Evolutionary conservation across 176 grass and related monocot species (phyloP).

Genomic region (Coix lacrymajobi): DNA sequence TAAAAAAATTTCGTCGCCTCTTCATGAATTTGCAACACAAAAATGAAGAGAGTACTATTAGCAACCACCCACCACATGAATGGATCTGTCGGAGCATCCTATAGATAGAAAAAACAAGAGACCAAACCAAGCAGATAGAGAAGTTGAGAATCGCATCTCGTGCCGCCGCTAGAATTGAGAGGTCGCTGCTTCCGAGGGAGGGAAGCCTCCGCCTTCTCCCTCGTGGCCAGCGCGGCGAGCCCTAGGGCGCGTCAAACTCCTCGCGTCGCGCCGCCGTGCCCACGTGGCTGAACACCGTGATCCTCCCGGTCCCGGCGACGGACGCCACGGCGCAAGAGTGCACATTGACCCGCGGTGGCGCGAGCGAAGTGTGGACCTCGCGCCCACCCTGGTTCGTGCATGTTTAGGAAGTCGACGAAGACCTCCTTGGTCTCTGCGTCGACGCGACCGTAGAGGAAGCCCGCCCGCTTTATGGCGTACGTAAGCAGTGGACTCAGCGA

Average conservation of each 20-base stretch:
- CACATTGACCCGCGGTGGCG: too few species aligned
- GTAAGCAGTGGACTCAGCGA: conserved; percentile 67
- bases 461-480: conserved; percentile 78
- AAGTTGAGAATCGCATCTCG: too few species aligned
- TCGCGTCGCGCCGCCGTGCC: conserved; percentile 57
- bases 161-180: too few species aligned
- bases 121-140: too few species aligned
- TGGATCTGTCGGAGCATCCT: background rate
- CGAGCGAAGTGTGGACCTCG: too few species aligned
- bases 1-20: conserved; percentile 90
- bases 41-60: background rate
- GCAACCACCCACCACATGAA: background rate
- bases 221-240: conserved; percentile 44
- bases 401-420: conserved; percentile 76
- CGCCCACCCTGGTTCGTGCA: too few species aligned
- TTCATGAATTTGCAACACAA: conserved; percentile 67
- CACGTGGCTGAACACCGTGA: conserved; percentile 42
- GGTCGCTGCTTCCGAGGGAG: too few species aligned
- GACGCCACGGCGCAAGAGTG: conserved; percentile 38
- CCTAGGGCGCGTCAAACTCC: conserved; percentile 45
- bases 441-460: conserved; percentile 78
- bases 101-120: too few species aligned
- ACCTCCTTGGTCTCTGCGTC: conserved; percentile 40
- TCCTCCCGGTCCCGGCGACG: conserved; percentile 6
- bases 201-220: conserved; percentile 55